A percentile compares a stretch with the other conserved stretches of the same genome.
Evolutionary conservation across 2,329 filamentous ascomycete genomes (phyloP).

Genomic region (Apiospora marii): DNA sequence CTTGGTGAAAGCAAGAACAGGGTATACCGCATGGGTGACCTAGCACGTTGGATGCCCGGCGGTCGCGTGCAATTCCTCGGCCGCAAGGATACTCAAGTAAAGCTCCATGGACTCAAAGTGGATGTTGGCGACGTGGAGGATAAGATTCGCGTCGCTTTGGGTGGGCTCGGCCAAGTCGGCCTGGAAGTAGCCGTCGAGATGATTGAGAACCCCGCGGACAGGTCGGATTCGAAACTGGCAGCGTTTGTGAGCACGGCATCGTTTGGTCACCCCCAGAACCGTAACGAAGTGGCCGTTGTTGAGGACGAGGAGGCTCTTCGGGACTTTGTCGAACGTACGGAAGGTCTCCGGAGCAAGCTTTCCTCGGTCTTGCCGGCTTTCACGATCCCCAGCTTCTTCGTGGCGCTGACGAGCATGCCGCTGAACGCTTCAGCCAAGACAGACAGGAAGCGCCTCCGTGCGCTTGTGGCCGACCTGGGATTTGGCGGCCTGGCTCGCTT

Average conservation of each 20-base stretch:
- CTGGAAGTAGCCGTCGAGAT: conserved; percentile 21
- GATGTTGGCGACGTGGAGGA: conserved; percentile 56
- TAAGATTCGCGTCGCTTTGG: neutral
- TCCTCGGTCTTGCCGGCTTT: conserved; percentile 22
- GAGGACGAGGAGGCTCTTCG: neutral
- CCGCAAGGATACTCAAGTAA: conserved; percentile 58
- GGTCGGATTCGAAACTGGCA: conserved; percentile 1
- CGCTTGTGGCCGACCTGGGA: neutral
- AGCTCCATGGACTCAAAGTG: conserved; percentile 57
- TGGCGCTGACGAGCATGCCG: conserved; percentile 27
- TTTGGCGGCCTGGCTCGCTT: neutral
- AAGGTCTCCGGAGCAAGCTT: neutral
- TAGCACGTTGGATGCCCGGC: conserved; percentile 38
- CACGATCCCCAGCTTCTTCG: conserved; percentile 28
- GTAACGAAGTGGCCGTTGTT: neutral
- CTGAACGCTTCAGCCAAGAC: conserved; percentile 26
- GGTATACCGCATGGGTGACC: conserved; percentile 46
- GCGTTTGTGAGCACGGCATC: neutral
- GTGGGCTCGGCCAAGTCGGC: neutral
- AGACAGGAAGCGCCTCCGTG: conserved; percentile 25
- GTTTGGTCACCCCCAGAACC: neutral
- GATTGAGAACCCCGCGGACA: conserved; percentile 10
- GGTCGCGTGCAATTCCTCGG: conserved; percentile 45
- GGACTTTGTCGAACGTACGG: neutral
- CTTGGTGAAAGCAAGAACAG: neutral